Evolutionary conservation across 2,329 filamentous ascomycete species (phyloP), one percentile per base, ranked within the genome.

Genomic region (Ilyonectria sp.): DNA sequence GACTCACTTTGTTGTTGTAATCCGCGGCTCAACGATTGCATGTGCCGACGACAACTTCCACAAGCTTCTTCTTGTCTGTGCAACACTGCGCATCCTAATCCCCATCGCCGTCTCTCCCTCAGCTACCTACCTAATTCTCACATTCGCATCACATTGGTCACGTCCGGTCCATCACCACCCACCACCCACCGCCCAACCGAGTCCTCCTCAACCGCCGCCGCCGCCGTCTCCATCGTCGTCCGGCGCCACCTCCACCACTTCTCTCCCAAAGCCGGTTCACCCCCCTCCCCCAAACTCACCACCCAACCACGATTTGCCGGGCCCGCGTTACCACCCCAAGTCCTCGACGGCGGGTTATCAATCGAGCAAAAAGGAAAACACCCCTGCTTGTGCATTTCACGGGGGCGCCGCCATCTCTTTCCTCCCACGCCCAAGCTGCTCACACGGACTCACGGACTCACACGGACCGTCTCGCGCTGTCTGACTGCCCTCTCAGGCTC

Each of bases 371-470:
- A 37, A 60, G 44, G 35, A 35, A 54, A 46, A 68, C 57, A 68
- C 44, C 65, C 65, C 65, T 68, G 65, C 65, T 61, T 31, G 61
- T 61, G 58, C 63, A 66, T 61, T 56, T 49, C 57, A 60, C 52
- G 50, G 57, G 58, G 50, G 57, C 57, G 57, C 62, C 57, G 52
- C 63, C 63, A 65, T 65, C 60, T 64, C 53, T 60, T 47, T 13
- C 9, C 23, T 19, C 56, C 46, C 57, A 61, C 63, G 52, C 57
- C 47, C 33, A 49, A 56, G 23, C 49, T 53, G 35, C 52, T 53
- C 60, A 43, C 53, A 49, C 63, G 37, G 35, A 31, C 21, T 21
- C 21, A 21, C 21, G 21, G 21, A 21, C 50, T 53, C 60, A 43
- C 53, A 49, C 63, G 37, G 35, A 31, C 50, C 52, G 19, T 53